phyloP scores from a whole-genome alignment of 768 basidiomycete species.

The Naganishia randhawae region DNA sequence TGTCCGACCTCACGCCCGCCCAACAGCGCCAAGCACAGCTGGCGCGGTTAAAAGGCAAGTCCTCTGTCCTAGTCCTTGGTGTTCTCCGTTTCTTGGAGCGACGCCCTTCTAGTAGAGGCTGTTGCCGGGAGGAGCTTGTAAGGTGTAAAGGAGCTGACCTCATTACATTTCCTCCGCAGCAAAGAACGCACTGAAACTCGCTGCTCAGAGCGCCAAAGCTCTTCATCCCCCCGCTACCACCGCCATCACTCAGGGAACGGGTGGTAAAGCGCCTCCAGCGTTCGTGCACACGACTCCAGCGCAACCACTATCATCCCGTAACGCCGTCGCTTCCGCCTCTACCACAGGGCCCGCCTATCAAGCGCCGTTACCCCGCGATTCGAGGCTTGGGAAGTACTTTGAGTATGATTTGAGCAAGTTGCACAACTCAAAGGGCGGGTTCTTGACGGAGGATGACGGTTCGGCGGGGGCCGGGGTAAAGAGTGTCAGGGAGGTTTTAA shows the following conservation, averaged over 20 bases:
- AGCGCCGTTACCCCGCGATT: slow-evolving; percentile 43
- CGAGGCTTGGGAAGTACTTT: slow-evolving; percentile 72
- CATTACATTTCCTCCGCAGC: slow-evolving; percentile 17
- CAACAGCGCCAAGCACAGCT: slow-evolving; percentile 33
- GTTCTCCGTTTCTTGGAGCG: no score
- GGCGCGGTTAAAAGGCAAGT: slow-evolving; percentile 27
- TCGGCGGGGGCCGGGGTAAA: slow-evolving; percentile 57
- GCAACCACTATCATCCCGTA: slow-evolving; percentile 24
- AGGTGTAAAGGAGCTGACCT: no score
- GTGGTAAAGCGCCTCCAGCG: neutral
- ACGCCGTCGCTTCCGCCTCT: slow-evolving; percentile 22
- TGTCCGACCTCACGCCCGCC: slow-evolving; percentile 34
- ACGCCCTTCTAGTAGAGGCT: no score
- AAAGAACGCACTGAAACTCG: slow-evolving; percentile 35
- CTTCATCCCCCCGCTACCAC: slow-evolving; percentile 22
- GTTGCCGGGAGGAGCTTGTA: no score
- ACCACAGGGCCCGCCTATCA: slow-evolving; percentile 13
- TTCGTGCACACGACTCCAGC: slow-evolving; percentile 14
- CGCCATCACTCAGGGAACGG: slow-evolving; percentile 1
- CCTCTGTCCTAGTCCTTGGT: neutral
- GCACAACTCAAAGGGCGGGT: slow-evolving; percentile 94
- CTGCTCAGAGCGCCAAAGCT: slow-evolving; percentile 33
- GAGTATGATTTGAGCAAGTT: slow-evolving; percentile 97
- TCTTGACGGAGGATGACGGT: slow-evolving; percentile 85
- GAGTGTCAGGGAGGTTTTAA: slow-evolving; percentile 68